These are phyloP conservation scores for Metschnikowia vanudenii DNA, from an alignment of 805 yeast genomes.

Conservation along the genomic window DNA sequence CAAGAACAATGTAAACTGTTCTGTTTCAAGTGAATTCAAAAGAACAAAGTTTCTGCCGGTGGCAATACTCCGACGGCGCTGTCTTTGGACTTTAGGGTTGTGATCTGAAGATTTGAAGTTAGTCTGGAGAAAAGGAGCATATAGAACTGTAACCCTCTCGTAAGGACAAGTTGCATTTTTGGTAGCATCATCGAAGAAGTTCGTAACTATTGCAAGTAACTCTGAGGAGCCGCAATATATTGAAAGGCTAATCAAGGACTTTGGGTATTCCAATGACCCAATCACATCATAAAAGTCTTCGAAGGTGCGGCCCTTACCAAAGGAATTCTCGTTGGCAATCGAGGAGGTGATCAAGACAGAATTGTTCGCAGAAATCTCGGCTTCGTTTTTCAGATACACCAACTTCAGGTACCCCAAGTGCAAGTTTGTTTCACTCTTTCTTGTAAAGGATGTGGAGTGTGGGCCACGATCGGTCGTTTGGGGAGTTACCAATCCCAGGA, in stretches of 20 bases:
- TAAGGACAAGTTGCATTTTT: slow-evolving; percentile 3
- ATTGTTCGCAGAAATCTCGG: background rate
- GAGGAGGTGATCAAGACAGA: slow-evolving; percentile 23
- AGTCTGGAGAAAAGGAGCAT: slow-evolving; percentile 15
- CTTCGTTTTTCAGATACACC: background rate
- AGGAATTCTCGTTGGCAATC: slow-evolving; percentile 31
- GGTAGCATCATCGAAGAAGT: slow-evolving; percentile 18
- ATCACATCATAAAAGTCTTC: slow-evolving; percentile 33
- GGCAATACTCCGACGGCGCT: slow-evolving; percentile 37
- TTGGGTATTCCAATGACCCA: slow-evolving; percentile 25
- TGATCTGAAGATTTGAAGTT: slow-evolving; percentile 13
- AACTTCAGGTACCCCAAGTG: slow-evolving; percentile 6
- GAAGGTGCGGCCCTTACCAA: slow-evolving; percentile 35
- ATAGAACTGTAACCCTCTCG: slow-evolving; percentile 13
- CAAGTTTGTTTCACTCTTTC: background rate
- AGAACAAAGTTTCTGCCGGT: slow-evolving; percentile 36
- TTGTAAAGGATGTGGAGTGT: background rate
- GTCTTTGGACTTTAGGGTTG: slow-evolving; percentile 27
- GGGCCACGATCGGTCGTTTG: background rate
- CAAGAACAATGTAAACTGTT: slow-evolving; percentile 35
- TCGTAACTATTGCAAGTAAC: slow-evolving; percentile 25
- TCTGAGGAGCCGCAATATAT: slow-evolving; percentile 30
- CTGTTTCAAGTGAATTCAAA: slow-evolving; percentile 26
- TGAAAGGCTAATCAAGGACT: slow-evolving; percentile 24
- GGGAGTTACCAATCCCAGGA: background rate